Base-by-base conservation (phyloP, 164 flowering plant species). In the Liquidambar formosana region DNA sequence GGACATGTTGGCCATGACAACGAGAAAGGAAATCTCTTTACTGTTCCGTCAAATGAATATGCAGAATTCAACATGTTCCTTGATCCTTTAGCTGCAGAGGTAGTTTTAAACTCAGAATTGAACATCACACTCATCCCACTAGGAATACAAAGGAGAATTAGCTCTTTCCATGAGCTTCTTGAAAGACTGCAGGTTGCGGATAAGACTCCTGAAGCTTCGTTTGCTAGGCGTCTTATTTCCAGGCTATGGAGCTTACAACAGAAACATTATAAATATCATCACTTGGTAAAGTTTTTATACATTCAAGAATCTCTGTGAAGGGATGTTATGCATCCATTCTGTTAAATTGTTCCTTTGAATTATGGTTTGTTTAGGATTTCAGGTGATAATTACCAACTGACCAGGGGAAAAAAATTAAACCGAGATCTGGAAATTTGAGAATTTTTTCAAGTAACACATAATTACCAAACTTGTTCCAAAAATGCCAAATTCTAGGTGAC, bases 51-150 rank as follows among this genome's bases (percentile, higher is more conserved):
- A 3, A 93, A 93, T 69, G 52, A 85, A 67, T 83, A 80, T 77
- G 89, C 97, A 57, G 99, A 93, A 66, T 77, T 93, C 72, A 95
- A 91, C 73, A 85, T 95, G 93, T 95, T 87, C 74, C 94, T 95
- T 43, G 99, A 95, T 47, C 97, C 98, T 68, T 63, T 83, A 26
- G 96, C 97, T 61, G 97, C 96, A 53, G 90, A 85, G 75, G 77
- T 76, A 0, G 92, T 95, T 11, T 62, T 91, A 16, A 80, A 82
- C 5, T 91, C 98, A 1, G 64, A 58, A 14, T 75, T 87, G 1
- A 49, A 86, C 52, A 72, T 93, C 65, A 90, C 92, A 4, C 85
- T 91, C 57, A 79, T 95, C 69, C 96, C 99, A 1, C 83, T 95
- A 0, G 61, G 65, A 25, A 57, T 75, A 28, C 99, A 93, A 69